These are phyloP conservation scores for Xylaria multiplex DNA, from an alignment of 2,329 filamentous ascomycete genomes.

Conservation along the genomic window DNA sequence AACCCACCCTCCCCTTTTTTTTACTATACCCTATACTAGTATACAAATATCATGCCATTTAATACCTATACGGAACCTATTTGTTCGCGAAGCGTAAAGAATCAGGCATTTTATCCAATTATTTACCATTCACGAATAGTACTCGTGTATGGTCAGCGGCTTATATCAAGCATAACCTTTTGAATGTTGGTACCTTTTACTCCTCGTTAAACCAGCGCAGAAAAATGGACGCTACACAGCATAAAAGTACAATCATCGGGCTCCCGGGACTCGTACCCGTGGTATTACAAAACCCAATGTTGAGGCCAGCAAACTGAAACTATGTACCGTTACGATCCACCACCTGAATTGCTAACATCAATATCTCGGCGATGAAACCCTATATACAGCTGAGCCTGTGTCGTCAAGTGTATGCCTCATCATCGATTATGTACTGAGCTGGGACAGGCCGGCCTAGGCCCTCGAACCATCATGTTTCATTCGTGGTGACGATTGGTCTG, in stretches of 20 bases:
- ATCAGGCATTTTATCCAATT: constrained; percentile 16
- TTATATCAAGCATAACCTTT: constrained; percentile 16
- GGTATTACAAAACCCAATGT: constrained; percentile 9
- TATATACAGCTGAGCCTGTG: constrained; percentile 11
- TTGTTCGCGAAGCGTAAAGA: constrained; percentile 8
- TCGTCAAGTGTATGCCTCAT: constrained; percentile 14
- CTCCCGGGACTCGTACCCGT: constrained; percentile 11
- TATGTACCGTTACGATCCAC: constrained; percentile 13
- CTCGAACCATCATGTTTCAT: constrained; percentile 16
- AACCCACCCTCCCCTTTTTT: neutral
- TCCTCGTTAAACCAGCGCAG: constrained; percentile 16
- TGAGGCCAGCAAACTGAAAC: constrained; percentile 1
- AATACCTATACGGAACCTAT: neutral
- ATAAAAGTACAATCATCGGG: constrained; percentile 18
- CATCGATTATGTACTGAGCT: constrained; percentile 13
- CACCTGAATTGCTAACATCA: constrained; percentile 15
- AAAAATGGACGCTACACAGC: constrained; percentile 23
- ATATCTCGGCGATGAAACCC: constrained; percentile 14
- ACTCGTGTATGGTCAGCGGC: constrained; percentile 9
- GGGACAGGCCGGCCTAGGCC: constrained; percentile 21
- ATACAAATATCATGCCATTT: neutral
- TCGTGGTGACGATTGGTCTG: constrained; percentile 19
- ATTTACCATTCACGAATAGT: neutral
- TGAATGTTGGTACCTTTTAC: constrained; percentile 4
- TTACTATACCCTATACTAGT: neutral